Evolutionary conservation across 164 flowering plant species (phyloP).

Genomic region (Chimonanthus praecox): DNA sequence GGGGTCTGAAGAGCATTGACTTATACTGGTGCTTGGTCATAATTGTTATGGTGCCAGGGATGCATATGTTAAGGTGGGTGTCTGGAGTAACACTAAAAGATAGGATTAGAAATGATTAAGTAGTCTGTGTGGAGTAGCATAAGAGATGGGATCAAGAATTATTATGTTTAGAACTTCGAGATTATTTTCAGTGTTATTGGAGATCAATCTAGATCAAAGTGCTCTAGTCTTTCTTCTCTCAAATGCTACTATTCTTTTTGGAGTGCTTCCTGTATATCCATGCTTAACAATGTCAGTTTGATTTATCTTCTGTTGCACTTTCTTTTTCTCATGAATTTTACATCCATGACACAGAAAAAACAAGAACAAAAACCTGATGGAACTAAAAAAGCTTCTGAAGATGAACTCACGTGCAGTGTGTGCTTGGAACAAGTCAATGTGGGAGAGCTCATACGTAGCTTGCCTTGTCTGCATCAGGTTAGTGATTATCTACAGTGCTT

Average conservation of each 20-base stretch:
- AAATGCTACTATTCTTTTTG: too few relatives aligned
- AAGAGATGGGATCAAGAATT: background rate
- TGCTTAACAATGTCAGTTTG: background rate
- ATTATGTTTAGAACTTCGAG: background rate
- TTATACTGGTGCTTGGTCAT: too few relatives aligned
- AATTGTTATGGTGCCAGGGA: too few relatives aligned
- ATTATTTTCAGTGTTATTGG: background rate
- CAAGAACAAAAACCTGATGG: slow-evolving; percentile 44
- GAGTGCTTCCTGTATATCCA: background rate
- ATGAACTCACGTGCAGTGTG: slow-evolving; percentile 75
- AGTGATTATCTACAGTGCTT: background rate
- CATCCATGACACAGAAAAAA: slow-evolving; percentile 34
- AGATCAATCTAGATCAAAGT: background rate
- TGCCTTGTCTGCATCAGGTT: slow-evolving; percentile 94
- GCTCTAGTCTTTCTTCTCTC: background rate
- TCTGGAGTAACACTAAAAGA: too few relatives aligned
- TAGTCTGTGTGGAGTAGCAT: background rate
- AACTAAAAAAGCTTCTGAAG: slow-evolving; percentile 34
- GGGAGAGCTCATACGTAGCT: slow-evolving; percentile 78
- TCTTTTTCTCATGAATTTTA: background rate
- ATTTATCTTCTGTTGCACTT: background rate
- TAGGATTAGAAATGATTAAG: too few relatives aligned
- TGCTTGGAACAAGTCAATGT: slow-evolving; percentile 86
- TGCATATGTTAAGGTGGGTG: too few relatives aligned
- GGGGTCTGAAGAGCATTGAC: too few relatives aligned